Evolutionary conservation across 108 stramenopile species (phyloP), one percentile per base, ranked within the genome.

Genomic region (Pseudonitzschia delicatissima): DNA sequence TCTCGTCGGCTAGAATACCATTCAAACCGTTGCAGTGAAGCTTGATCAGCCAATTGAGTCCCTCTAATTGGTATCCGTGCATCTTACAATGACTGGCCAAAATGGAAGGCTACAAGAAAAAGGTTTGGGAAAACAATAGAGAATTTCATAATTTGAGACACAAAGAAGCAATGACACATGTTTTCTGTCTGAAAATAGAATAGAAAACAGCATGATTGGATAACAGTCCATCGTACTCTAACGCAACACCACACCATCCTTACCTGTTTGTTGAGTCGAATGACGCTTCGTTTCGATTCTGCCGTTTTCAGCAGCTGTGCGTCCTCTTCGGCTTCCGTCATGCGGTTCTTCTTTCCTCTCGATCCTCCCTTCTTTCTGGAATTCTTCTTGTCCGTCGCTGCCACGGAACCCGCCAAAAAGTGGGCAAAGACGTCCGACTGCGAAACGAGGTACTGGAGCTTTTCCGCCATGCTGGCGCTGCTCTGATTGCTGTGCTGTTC

Each of bases 361-460:
- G 80, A 80, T 21, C 68, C 73, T 21, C 74, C 64, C 63, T 81
- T 86, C 20, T 75, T 79, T 2, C 37, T 45, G 47, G 57, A 62
- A 33, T 40, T 31, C 25, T 57, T 57, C 64, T 23, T 65, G 11
- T 27, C 35, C 25, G 18, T 17, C 9, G 25, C 28, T 28, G 45
- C 67, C 28, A 33, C 64, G 66, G 69, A 70, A 86, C 91, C 93
- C 7, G 91, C 88, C 49, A 99, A 68, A 76, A 99, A 99, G 57
- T 98, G 97, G 11, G 97, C 91, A 87, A 99, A 99, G 17, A 99
- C 94, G 57, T 99, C 99, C 7, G 90, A 92, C 76, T 99, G 99
- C 29, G 81, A 79, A 78, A 98, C 76, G 13, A 99, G 74, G 68
- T 91, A 99, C 48, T 97, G 60, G 23, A 99, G 82, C 61, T 82